Percentiles rank a stretch among this genome's conserved stretches.
Evolutionary conservation across 345 rosid species (phyloP).

Genomic region (Eucalyptus curtisii): DNA sequence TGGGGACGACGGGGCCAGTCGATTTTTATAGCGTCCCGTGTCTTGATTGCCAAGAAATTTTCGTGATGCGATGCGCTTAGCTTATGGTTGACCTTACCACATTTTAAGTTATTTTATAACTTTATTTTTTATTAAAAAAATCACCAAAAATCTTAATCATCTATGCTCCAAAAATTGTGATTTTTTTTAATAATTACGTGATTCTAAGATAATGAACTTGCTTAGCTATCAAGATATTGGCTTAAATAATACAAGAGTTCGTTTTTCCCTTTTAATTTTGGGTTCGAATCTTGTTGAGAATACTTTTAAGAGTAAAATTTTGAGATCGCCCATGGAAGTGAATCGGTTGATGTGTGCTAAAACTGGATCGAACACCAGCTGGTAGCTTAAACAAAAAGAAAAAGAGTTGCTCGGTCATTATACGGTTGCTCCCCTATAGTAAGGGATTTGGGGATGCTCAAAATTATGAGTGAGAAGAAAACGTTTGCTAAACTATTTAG

Average conservation of each 20-base stretch:
- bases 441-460: neutral
- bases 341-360: accelerated
- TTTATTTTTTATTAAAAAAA: neutral
- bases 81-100: neutral
- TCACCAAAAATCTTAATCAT: no score
- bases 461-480: neutral
- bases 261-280: accelerated
- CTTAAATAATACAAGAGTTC: neutral
- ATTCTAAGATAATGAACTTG: neutral
- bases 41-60: neutral
- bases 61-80: neutral
- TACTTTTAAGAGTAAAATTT: neutral
- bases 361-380: accelerated
- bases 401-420: neutral
- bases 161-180: neutral
- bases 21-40: neutral
- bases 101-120: neutral
- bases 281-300: neutral
- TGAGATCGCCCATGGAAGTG: neutral
- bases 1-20: neutral
- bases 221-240: neutral
- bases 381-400: neutral
- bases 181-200: no score
- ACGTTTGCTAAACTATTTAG: neutral
- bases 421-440: neutral